Percentiles rank a stretch among this genome's conserved stretches.
These are phyloP conservation scores for Candida pseudoglaebosa DNA, from an alignment of 805 yeast species.

Conservation along the genomic window DNA sequence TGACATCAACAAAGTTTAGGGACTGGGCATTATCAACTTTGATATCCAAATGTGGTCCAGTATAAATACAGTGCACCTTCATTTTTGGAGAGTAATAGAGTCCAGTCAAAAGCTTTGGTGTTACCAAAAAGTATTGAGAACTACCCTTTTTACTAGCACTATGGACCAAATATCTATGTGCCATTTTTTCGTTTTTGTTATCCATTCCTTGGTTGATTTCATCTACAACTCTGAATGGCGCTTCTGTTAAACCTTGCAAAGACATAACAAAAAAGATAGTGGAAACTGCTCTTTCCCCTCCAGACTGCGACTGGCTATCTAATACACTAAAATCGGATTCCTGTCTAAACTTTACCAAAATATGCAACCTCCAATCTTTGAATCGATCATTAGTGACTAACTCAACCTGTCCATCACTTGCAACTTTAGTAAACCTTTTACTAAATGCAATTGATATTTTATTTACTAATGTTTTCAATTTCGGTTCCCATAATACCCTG, in stretches of 20 bases:
- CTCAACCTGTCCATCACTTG: conserved; percentile 84
- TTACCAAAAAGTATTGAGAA: conserved; percentile 87
- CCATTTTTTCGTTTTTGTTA: conserved; percentile 81
- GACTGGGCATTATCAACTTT: conserved; percentile 8
- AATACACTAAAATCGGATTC: conserved; percentile 64
- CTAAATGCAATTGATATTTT: conserved; percentile 64
- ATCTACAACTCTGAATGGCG: conserved; percentile 94
- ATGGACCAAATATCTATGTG: conserved; percentile 80
- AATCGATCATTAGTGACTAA: conserved; percentile 49
- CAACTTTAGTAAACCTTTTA: conserved; percentile 64
- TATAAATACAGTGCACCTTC: conserved; percentile 77
- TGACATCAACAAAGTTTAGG: neutral
- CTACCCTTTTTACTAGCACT: conserved; percentile 59
- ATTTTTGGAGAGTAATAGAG: conserved; percentile 73
- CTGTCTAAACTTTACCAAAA: conserved; percentile 82
- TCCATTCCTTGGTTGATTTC: conserved; percentile 99
- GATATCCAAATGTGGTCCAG: conserved; percentile 32
- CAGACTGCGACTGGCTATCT: conserved; percentile 89
- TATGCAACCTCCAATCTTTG: conserved; percentile 78
- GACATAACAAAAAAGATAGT: conserved; percentile 89
- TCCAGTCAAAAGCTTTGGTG: conserved; percentile 83
- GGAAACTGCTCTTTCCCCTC: conserved; percentile 96
- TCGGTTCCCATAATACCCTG: conserved; percentile 55
- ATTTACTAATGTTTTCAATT: conserved; percentile 48
- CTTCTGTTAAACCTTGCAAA: conserved; percentile 78